These are phyloP conservation scores for Penicillium thymicola DNA, from an alignment of 2,329 filamentous ascomycete species.

Conservation along the genomic window DNA sequence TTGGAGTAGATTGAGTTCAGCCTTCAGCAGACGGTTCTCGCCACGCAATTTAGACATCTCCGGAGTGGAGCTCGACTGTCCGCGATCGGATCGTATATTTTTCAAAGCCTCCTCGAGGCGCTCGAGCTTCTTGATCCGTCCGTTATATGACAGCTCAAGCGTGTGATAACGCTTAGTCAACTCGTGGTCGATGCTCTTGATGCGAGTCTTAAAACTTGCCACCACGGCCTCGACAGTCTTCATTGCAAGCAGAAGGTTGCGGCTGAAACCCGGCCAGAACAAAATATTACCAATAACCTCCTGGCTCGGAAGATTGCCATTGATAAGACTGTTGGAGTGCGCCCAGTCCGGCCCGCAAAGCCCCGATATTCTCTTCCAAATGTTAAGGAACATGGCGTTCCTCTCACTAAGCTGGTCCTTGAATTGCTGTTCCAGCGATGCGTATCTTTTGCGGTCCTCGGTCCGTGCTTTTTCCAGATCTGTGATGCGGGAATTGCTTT, in stretches of 20 bases:
- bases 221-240: conserved; percentile 83
- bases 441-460: conserved; percentile 73
- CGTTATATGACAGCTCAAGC: conserved; percentile 75
- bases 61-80: conserved; percentile 39
- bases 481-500: conserved; percentile 77
- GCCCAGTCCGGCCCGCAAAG: conserved; percentile 92
- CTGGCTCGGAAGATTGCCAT: conserved; percentile 78
- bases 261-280: conserved; percentile 72
- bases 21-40: conserved; percentile 59
- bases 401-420: conserved; percentile 86
- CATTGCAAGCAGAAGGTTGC: conserved; percentile 81
- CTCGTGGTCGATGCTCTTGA: conserved; percentile 82
- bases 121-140: conserved; percentile 80
- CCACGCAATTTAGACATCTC: conserved; percentile 59
- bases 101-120: conserved; percentile 76
- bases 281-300: conserved; percentile 84
- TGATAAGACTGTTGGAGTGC: conserved; percentile 82
- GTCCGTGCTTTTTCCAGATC: conserved; percentile 80
- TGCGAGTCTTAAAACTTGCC: conserved; percentile 71
- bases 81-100: conserved; percentile 48
- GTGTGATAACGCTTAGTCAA: conserved; percentile 87
- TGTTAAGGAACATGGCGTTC: conserved; percentile 78
- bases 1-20: conserved; percentile 66
- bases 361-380: conserved; percentile 84
- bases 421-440: conserved; percentile 72